Percentiles rank a stretch among this genome's conserved stretches.
These are phyloP conservation scores for Erodium moschatum DNA, from an alignment of 441 rosid genomes.

Conservation along the genomic window DNA sequence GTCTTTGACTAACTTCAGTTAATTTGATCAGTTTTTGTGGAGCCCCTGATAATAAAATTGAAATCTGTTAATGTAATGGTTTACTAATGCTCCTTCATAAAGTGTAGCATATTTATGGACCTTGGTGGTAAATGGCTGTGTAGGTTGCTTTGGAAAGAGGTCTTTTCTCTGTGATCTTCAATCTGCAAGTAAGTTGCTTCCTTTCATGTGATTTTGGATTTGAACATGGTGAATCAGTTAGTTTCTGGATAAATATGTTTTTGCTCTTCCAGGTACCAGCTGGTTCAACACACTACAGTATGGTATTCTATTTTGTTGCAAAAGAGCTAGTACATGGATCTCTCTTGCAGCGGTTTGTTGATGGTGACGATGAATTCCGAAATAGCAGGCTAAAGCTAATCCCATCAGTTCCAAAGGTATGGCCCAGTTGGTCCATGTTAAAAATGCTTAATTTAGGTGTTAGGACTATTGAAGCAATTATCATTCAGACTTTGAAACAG, in stretches of 20 bases:
- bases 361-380: slow-evolving; percentile 96
- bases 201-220: slow-evolving; percentile 17
- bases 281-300: slow-evolving; percentile 91
- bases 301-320: slow-evolving; percentile 90
- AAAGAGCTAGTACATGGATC: slow-evolving; percentile 70
- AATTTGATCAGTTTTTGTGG: background rate
- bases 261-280: slow-evolving; percentile 55
- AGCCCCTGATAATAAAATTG: slow-evolving; percentile 7
- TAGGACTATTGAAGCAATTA: slow-evolving; percentile 11
- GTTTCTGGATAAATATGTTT: slow-evolving; percentile 15
- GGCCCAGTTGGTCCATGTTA: slow-evolving; percentile 18
- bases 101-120: slow-evolving; percentile 7
- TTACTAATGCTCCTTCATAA: slow-evolving; percentile 1
- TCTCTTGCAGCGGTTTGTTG: slow-evolving; percentile 88
- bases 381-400: slow-evolving; percentile 94
- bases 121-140: slow-evolving; percentile 18
- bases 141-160: slow-evolving; percentile 95
- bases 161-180: slow-evolving; percentile 70
- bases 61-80: slow-evolving; percentile 7
- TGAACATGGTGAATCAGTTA: slow-evolving; percentile 12
- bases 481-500: background rate
- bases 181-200: slow-evolving; percentile 76
- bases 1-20: background rate
- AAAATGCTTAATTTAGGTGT: slow-evolving; percentile 11
- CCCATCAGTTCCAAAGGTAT: slow-evolving; percentile 91